These are phyloP conservation scores for Penicillium sumatraense DNA, from an alignment of 2,329 filamentous ascomycete species.

Conservation along the genomic window DNA sequence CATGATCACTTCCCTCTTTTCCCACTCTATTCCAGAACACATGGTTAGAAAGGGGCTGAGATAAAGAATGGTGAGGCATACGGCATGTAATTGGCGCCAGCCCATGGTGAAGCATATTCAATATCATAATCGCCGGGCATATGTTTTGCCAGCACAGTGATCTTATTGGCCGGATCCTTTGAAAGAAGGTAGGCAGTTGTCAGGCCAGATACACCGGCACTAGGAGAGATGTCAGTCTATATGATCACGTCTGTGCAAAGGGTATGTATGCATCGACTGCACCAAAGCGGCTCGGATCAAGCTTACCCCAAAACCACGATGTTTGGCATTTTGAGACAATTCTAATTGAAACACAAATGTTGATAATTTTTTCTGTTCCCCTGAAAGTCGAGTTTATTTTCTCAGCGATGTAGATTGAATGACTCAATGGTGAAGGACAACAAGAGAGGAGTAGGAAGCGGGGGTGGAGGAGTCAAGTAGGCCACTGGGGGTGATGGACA, in stretches of 20 bases:
- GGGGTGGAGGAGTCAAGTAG: constrained; percentile 15
- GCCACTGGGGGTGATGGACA: no score
- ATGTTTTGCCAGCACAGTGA: constrained; percentile 81
- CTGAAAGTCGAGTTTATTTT: background rate
- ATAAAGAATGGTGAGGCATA: constrained; percentile 47
- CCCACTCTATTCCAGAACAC: no score
- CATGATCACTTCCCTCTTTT: constrained; percentile 41
- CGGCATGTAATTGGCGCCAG: constrained; percentile 80
- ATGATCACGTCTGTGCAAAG: background rate
- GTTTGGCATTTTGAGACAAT: constrained; percentile 35
- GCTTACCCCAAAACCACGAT: constrained; percentile 47
- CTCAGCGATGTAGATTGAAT: background rate
- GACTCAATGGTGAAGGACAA: background rate
- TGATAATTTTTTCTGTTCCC: background rate
- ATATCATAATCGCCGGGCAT: constrained; percentile 94
- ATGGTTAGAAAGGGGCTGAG: background rate
- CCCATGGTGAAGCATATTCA: constrained; percentile 89
- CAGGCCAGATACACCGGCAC: constrained; percentile 68
- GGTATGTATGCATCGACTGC: constrained; percentile 9
- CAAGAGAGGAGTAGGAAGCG: constrained; percentile 1
- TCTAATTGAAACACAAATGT: background rate
- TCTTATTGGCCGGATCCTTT: constrained; percentile 56
- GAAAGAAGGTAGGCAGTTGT: constrained; percentile 68
- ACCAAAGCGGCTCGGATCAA: background rate
- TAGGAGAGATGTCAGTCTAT: constrained; percentile 33